Base-by-base conservation (phyloP, 768 basidiomycete species). In the Lentinula detonsa region DNA sequence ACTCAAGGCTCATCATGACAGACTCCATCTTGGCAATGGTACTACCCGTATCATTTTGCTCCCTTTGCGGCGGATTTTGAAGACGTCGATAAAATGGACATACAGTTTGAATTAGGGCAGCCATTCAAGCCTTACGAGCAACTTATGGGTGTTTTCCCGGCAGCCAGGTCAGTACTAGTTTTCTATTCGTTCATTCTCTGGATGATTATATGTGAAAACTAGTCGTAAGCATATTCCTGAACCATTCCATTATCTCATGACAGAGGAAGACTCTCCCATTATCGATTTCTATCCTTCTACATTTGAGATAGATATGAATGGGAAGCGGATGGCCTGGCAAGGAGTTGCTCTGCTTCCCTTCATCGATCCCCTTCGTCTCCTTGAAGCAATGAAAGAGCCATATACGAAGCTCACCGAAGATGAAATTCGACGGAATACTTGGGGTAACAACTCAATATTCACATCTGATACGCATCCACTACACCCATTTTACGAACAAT, bases 251-350 rank as follows among this genome's bases (percentile, higher is more conserved):
- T 69, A 77, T 4, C 82, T 98, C 42, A 99, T 99, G 97, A 83
- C 78, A 3, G 85, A 91, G 2, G 82, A 87, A 52, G 84, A 88
- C 35, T 98, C 95, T 0, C 93, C 94, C 7, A 98, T 98, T 72
- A 85, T 93, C 62, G 95, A 98, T 69, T 98, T 98, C 76, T 98
- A 98, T 74, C 96, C 96, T 0, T 64, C 80, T 0, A 85, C 88
- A 15, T 99, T 99, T 72, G 86, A 95, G 66, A 88, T 98, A 68
- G 97, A 99, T 73, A 99, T 99, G 97, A 99, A 99, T 69, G 97
- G 97, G 61, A 98, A 98, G 77, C 92, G 91, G 75, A 98, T 98
- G 95, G 81, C 91, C 6, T 99, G 97, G 97, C 96, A 99, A 73
- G 97, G 97, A 58, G 94, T 99, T 60, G 95, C 97, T 0, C 78